Evolutionary conservation across 2,329 filamentous ascomycete genomes (phyloP), one percentile per base, ranked within the genome.

Genomic region (Aureobasidium sp.): DNA sequence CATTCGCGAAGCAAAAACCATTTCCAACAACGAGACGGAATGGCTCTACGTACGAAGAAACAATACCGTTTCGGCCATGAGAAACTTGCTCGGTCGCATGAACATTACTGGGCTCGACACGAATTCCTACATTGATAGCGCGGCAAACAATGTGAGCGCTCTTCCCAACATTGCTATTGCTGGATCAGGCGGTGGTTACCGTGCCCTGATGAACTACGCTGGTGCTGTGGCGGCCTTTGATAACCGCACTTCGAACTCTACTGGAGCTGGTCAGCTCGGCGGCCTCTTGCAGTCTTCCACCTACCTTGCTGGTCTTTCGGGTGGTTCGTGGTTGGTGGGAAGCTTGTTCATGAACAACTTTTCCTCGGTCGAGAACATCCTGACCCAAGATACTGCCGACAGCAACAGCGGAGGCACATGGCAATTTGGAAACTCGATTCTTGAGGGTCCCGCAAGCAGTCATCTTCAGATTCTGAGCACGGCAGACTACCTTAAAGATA

Each of bases 281-380:
- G 91, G 91, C 4, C 76, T 96, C 66, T 78, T 96, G 65, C 91
- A 96, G 77, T 82, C 88, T 3, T 76, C 89, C 0, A 96, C 90
- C 0, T 96, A 96, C 71, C 73, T 95, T 14, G 81, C 90, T 2
- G 91, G 90, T 9, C 79, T 96, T 3, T 93, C 89, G 8, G 91
- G 91, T 34, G 91, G 91, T 60, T 85, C 87, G 57, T 96, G 91
- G 91, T 79, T 95, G 20, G 83, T 95, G 5, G 89, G 90, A n/a
- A 90, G 87, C 61, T 78, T 96, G 11, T 92, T 84, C 64, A 78
- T 85, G 68, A 86, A 87, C 72, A 95, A 95, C 77, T 95, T 91
- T 72, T 88, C 86, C 11, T 85, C 86, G 0, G 82, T 92, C 3
- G 74, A 82, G 51, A 73, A 74, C 64, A 80, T 90, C 55, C 74